Conservation (phyloP, 148 eudicot genomes). For the Chenopodium quinoa region DNA sequence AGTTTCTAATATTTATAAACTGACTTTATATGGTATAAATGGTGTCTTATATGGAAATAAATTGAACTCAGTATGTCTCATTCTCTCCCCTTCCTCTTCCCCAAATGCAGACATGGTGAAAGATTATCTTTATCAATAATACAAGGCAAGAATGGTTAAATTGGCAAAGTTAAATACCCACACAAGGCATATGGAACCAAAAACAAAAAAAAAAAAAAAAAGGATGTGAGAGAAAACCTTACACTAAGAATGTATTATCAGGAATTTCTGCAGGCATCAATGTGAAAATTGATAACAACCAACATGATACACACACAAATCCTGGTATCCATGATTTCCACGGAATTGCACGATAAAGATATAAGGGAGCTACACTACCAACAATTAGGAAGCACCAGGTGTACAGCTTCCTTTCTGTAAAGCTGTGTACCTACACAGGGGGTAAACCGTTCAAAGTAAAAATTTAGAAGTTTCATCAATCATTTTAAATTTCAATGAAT, state of each 20-base stretch:
- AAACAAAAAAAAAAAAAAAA: neutral
- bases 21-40: neutral
- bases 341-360: constrained; percentile 52
- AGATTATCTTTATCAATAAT: neutral
- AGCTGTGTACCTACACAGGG: constrained; percentile 76
- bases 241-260: constrained; percentile 87
- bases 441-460: constrained; percentile 8
- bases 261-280: constrained; percentile 99
- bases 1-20: neutral
- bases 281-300: constrained; percentile 81
- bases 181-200: constrained; percentile 2
- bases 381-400: constrained; percentile 74
- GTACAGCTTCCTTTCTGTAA: constrained; percentile 86
- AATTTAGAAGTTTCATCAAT: neutral
- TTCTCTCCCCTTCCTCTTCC: neutral
- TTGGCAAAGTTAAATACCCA: neutral
- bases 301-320: constrained; percentile 68
- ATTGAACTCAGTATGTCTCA: neutral
- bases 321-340: constrained; percentile 58
- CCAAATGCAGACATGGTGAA: neutral
- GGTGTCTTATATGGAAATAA: neutral
- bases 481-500: neutral
- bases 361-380: constrained; percentile 58
- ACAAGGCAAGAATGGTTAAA: neutral
- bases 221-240: constrained; percentile 35